A percentile compares a stretch with the other conserved stretches of the same genome.
Conservation (phyloP, 352 stramenopile species). For the Achlya hypogyna region DNA sequence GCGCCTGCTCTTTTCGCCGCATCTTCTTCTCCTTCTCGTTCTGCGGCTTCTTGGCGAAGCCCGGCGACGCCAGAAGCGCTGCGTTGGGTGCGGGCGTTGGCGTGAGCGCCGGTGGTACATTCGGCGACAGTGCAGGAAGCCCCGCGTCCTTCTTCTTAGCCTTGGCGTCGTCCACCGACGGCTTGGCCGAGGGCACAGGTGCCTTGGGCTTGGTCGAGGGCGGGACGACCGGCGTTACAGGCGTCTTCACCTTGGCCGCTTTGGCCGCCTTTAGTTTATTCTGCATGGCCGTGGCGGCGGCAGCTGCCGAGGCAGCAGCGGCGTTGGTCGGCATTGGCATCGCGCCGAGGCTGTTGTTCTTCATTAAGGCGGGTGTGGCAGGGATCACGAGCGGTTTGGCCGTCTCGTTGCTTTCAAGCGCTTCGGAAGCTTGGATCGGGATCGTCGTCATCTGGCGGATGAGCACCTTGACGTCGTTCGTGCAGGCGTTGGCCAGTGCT, state of each 20-base stretch:
- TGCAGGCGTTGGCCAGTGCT: slow-evolving; percentile 50
- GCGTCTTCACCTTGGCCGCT: not conserved
- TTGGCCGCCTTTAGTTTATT: not conserved
- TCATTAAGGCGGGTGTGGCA: not conserved
- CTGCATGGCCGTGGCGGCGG: not conserved
- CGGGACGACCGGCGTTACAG: not conserved
- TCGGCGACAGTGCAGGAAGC: not conserved
- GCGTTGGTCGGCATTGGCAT: not conserved
- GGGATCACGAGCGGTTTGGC: not conserved
- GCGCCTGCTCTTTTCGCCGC: slow-evolving; percentile 70
- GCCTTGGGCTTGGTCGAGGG: not conserved
- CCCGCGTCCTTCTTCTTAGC: not conserved
- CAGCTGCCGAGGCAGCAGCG: not conserved
- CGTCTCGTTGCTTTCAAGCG: not conserved
- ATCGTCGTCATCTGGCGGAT: slow-evolving; percentile 88
- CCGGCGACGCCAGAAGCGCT: not conserved
- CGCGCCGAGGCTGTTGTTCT: not conserved
- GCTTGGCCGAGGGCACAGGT: not conserved
- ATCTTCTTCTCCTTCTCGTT: slow-evolving; percentile 84
- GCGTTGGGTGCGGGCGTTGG: not conserved
- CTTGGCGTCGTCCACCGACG: not conserved
- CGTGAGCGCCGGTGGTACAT: not conserved
- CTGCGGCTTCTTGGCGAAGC: slow-evolving; percentile 62
- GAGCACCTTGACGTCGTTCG: slow-evolving; percentile 62
- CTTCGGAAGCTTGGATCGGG: slow-evolving; percentile 20